Percentiles rank a stretch among this genome's conserved stretches.
phyloP scores from a whole-genome alignment of 106 monocot species.

The Apostasia ramifera region DNA sequence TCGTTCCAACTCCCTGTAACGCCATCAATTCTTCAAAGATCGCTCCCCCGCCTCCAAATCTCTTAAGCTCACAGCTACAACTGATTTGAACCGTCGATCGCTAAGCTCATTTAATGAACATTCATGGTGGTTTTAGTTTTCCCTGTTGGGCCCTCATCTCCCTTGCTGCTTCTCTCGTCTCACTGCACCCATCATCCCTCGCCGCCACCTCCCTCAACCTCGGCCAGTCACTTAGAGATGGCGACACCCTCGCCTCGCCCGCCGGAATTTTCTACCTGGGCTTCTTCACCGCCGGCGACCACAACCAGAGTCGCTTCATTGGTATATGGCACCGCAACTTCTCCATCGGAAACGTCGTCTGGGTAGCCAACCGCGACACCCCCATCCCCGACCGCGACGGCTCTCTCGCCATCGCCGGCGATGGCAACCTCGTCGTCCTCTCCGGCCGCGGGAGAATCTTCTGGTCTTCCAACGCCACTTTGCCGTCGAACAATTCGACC shows the following conservation, averaged over 20 bases:
- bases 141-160: background rate
- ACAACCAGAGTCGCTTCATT: constrained; percentile 14
- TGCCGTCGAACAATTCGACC: no score
- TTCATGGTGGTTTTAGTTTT: no score
- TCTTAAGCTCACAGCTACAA: no score
- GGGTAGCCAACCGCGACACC: constrained; percentile 32
- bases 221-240: constrained; percentile 2
- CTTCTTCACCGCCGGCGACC: constrained; percentile 28
- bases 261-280: constrained; percentile 29
- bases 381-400: constrained; percentile 13
- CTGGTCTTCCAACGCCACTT: constrained; percentile 4
- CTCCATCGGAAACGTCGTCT: constrained; percentile 10
- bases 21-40: no score
- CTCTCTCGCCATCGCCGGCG: background rate
- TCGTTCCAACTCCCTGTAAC: no score
- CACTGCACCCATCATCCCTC: constrained; percentile 2
- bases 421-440: constrained; percentile 19
- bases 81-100: no score
- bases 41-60: no score
- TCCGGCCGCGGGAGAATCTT: background rate
- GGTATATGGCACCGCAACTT: constrained; percentile 35
- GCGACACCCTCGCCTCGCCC: constrained; percentile 15
- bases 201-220: background rate
- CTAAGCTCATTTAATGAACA: no score
- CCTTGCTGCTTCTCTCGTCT: constrained; percentile 2